Conservation (phyloP, 2,329 filamentous ascomycete species). For the Aspergillus clavatus region DNA sequence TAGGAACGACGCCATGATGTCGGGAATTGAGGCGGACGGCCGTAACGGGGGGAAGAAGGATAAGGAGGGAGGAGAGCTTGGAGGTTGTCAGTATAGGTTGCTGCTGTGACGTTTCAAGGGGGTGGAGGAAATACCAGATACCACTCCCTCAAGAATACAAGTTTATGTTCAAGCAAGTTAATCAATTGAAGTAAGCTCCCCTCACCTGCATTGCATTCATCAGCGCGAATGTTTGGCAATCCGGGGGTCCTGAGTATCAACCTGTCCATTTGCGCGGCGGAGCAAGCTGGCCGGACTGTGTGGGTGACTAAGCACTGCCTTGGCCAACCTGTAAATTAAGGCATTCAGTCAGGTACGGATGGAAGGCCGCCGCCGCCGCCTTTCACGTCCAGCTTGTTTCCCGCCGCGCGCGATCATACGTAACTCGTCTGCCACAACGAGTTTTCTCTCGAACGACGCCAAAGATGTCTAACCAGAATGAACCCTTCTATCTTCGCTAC, state of each 20-base stretch:
- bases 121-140: slow-evolving; percentile 21
- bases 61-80: slow-evolving; percentile 30
- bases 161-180: slow-evolving; percentile 21
- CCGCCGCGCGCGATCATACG: slow-evolving; percentile 6
- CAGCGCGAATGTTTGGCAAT: slow-evolving; percentile 29
- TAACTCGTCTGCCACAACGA: slow-evolving; percentile 4
- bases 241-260: slow-evolving; percentile 32
- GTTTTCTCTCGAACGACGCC: slow-evolving; percentile 13
- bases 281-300: slow-evolving; percentile 37
- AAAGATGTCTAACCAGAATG: slow-evolving; percentile 63
- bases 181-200: slow-evolving; percentile 30
- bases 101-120: slow-evolving; percentile 21
- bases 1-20: slow-evolving; percentile 86
- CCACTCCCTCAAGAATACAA: slow-evolving; percentile 25
- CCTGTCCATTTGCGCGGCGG: slow-evolving; percentile 39
- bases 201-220: slow-evolving; percentile 36
- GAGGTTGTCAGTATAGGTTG: slow-evolving; percentile 27
- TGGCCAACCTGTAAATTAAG: slow-evolving; percentile 15
- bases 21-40: slow-evolving; percentile 16
- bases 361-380: too few species aligned
- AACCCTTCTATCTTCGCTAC: slow-evolving; percentile 93
- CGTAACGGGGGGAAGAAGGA: slow-evolving; percentile 18
- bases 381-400: slow-evolving; percentile 3
- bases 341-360: slow-evolving; percentile 9
- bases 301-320: slow-evolving; percentile 41